Percentiles rank a stretch among this genome's conserved stretches.
These are phyloP conservation scores for Mercurialis annua DNA, from an alignment of 345 rosid species.

Conservation along the genomic window DNA sequence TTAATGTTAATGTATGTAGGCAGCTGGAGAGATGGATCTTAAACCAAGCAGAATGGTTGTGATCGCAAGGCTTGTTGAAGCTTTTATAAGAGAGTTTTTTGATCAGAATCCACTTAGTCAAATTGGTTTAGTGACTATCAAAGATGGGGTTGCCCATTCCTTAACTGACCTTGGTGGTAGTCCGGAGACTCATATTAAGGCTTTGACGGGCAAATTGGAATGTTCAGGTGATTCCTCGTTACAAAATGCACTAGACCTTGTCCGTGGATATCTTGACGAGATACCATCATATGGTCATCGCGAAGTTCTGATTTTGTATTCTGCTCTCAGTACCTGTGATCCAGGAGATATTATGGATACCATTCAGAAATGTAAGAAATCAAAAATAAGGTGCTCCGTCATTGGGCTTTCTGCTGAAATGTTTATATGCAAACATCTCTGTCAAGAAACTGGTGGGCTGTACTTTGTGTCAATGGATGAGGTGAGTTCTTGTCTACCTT, in stretches of 20 bases:
- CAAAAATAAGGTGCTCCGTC: constrained; percentile 81
- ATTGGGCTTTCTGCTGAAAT: constrained; percentile 92
- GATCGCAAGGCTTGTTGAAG: constrained; percentile 69
- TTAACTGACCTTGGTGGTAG: constrained; percentile 94
- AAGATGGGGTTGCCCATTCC: constrained; percentile 77
- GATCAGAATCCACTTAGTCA: constrained; percentile 93
- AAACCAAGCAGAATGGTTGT: constrained; percentile 72
- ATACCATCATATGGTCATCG: constrained; percentile 90
- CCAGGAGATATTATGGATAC: constrained; percentile 92
- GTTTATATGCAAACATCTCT: constrained; percentile 82
- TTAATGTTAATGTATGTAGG: constrained; percentile 39
- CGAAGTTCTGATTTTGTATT: constrained; percentile 77
- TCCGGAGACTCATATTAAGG: constrained; percentile 83
- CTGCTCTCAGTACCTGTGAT: constrained; percentile 83
- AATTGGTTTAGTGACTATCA: constrained; percentile 62
- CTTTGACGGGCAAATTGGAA: constrained; percentile 80
- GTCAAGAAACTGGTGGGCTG: constrained; percentile 85
- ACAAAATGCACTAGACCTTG: constrained; percentile 80
- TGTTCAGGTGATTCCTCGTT: constrained; percentile 78
- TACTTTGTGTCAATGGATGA: constrained; percentile 83
- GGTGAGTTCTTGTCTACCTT: constrained; percentile 43
- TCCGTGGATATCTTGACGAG: constrained; percentile 60
- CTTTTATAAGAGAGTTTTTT: constrained; percentile 87
- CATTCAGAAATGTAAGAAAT: constrained; percentile 71
- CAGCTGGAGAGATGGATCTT: constrained; percentile 78